Evolutionary conservation across 2,329 filamentous ascomycete species (phyloP).

Genomic region (Paraphoma sp.): DNA sequence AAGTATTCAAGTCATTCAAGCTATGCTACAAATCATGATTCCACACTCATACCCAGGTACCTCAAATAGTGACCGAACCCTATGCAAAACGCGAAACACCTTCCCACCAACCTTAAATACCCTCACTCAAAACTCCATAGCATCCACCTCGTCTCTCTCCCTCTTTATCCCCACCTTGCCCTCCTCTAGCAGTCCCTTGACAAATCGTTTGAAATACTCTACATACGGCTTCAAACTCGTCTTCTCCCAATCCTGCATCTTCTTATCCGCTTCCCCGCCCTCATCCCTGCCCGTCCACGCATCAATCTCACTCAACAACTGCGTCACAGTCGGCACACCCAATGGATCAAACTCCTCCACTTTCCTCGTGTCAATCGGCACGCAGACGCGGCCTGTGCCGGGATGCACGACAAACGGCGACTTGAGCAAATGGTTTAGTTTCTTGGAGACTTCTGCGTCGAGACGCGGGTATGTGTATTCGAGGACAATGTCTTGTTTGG

Average conservation of each 20-base stretch:
- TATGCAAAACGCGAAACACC: neutral
- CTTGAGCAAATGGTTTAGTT: slow-evolving; percentile 97
- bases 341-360: slow-evolving; percentile 88
- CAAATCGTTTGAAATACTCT: slow-evolving; percentile 85
- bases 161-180: slow-evolving; percentile 58
- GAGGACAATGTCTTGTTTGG: slow-evolving; percentile 93
- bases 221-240: slow-evolving; percentile 93
- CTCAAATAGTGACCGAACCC: neutral
- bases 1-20: neutral
- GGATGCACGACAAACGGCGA: slow-evolving; percentile 96
- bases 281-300: slow-evolving; percentile 68
- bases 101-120: neutral
- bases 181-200: slow-evolving; percentile 79
- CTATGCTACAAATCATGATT: neutral
- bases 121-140: slow-evolving; percentile 68
- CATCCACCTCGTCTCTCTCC: slow-evolving; percentile 64
- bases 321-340: slow-evolving; percentile 84
- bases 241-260: slow-evolving; percentile 90
- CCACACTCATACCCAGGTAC: neutral
- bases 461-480: slow-evolving; percentile 98
- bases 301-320: slow-evolving; percentile 85
- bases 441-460: slow-evolving; percentile 96
- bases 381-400: slow-evolving; percentile 91
- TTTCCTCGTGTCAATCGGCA: slow-evolving; percentile 80
- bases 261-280: slow-evolving; percentile 54